These are phyloP conservation scores for Penicillium paneum DNA, from an alignment of 2,329 filamentous ascomycete species.

Conservation along the genomic window DNA sequence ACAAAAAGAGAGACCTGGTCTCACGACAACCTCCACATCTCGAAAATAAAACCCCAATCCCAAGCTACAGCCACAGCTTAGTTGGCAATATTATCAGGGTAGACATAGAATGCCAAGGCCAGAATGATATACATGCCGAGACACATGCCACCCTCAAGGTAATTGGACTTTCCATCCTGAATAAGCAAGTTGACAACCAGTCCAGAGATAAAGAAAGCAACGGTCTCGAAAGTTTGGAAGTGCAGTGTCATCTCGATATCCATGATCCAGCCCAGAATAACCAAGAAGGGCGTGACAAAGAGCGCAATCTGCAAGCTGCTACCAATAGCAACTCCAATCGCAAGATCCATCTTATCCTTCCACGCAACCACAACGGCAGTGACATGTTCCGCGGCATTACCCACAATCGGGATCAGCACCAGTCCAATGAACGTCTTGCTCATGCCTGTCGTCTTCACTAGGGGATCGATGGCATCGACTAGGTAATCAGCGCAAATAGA, in stretches of 20 bases:
- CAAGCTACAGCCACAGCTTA: neutral
- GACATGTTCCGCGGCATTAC: conserved; percentile 77
- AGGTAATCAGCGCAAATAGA: conserved; percentile 73
- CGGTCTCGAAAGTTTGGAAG: conserved; percentile 77
- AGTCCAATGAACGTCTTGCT: conserved; percentile 79
- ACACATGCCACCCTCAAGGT: conserved; percentile 75
- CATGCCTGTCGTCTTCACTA: conserved; percentile 67
- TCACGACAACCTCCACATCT: neutral
- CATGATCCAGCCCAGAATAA: conserved; percentile 77
- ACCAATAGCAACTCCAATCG: conserved; percentile 77
- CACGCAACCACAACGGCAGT: conserved; percentile 75
- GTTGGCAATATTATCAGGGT: conserved; percentile 41
- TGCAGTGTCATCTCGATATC: conserved; percentile 70
- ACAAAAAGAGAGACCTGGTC: neutral
- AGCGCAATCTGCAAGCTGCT: conserved; percentile 80
- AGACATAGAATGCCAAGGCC: conserved; percentile 49
- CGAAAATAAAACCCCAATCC: neutral
- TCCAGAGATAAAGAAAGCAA: conserved; percentile 72
- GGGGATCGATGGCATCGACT: conserved; percentile 69
- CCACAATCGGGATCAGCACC: conserved; percentile 74
- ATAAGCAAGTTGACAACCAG: conserved; percentile 71
- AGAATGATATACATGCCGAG: conserved; percentile 53
- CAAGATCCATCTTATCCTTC: conserved; percentile 65
- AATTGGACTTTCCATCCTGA: conserved; percentile 79
- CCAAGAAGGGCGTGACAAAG: conserved; percentile 74